Evolutionary conservation across 2,329 filamentous ascomycete genomes (phyloP).

Genomic region (Pyrenochaeta sp.): DNA sequence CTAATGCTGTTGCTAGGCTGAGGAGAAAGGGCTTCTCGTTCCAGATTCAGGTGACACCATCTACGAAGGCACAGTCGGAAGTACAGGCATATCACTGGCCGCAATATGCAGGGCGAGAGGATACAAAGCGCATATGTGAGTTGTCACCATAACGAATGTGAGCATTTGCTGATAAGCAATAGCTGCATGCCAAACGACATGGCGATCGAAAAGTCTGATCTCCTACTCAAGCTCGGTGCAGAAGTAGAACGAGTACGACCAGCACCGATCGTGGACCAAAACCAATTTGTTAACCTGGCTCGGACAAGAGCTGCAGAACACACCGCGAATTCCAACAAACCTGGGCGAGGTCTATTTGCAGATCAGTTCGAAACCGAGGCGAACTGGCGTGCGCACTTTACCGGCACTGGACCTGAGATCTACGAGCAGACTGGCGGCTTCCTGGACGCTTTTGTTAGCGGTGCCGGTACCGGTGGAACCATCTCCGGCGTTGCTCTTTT

Average conservation of each 20-base stretch:
- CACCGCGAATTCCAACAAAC: constrained; percentile 63
- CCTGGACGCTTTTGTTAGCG: constrained; percentile 88
- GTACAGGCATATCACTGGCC: constrained; percentile 93
- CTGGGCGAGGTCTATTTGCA: constrained; percentile 86
- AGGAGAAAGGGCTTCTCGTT: constrained; percentile 76
- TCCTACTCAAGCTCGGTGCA: constrained; percentile 88
- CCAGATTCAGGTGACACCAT: constrained; percentile 90
- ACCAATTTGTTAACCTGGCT: constrained; percentile 94
- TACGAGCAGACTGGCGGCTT: constrained; percentile 76
- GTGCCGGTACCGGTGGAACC: constrained; percentile 93
- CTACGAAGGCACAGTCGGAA: constrained; percentile 96
- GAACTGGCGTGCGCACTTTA: constrained; percentile 86
- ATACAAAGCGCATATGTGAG: constrained; percentile 87
- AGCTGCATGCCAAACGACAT: constrained; percentile 95
- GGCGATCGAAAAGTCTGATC: constrained; percentile 84
- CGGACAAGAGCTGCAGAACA: constrained; percentile 79
- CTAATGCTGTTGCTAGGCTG: constrained; percentile 63
- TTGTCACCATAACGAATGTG: constrained; percentile 6
- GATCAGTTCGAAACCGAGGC: constrained; percentile 94
- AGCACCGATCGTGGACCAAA: constrained; percentile 90
- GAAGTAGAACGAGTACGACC: constrained; percentile 90
- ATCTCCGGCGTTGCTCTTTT: constrained; percentile 86
- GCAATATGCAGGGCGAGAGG: constrained; percentile 87
- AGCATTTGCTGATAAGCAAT: constrained; percentile 15
- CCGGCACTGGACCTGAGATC: constrained; percentile 89